Evolutionary conservation across 2,329 filamentous ascomycete genomes (phyloP).

Genomic region (Trichoderma afroharzianum): DNA sequence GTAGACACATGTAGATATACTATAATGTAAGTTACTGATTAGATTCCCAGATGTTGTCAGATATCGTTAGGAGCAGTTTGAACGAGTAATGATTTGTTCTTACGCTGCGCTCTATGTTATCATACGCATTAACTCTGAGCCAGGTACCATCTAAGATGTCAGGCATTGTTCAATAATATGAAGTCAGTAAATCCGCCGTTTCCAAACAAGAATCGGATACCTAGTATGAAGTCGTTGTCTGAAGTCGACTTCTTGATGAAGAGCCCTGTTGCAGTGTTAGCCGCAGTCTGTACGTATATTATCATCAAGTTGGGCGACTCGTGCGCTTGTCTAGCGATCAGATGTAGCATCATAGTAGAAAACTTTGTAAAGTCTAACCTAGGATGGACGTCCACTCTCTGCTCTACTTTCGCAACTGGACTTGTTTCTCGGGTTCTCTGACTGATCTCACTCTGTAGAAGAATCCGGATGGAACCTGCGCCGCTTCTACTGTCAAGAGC

Average conservation of each 20-base stretch:
- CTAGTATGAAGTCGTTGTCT: too few species aligned
- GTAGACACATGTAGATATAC: neutral
- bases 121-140: neutral
- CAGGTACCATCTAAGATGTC: neutral
- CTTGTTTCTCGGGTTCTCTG: slow-evolving; percentile 28
- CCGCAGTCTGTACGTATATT: neutral
- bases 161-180: neutral
- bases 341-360: slow-evolving; percentile 25
- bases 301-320: slow-evolving; percentile 21
- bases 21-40: neutral
- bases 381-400: slow-evolving; percentile 20
- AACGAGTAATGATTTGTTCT: neutral
- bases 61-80: neutral
- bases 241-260: neutral
- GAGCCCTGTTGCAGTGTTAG: neutral
- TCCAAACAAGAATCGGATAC: neutral
- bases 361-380: slow-evolving; percentile 29
- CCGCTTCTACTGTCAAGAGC: slow-evolving; percentile 23
- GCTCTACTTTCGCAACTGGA: slow-evolving; percentile 25
- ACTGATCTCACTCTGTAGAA: slow-evolving; percentile 29
- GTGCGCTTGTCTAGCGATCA: slow-evolving; percentile 24
- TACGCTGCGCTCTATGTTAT: neutral
- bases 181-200: neutral
- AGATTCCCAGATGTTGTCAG: neutral
- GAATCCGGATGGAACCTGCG: slow-evolving; percentile 29